Evolutionary conservation across 306 rosid species (phyloP).

Genomic region (Dalbergia cultrata): DNA sequence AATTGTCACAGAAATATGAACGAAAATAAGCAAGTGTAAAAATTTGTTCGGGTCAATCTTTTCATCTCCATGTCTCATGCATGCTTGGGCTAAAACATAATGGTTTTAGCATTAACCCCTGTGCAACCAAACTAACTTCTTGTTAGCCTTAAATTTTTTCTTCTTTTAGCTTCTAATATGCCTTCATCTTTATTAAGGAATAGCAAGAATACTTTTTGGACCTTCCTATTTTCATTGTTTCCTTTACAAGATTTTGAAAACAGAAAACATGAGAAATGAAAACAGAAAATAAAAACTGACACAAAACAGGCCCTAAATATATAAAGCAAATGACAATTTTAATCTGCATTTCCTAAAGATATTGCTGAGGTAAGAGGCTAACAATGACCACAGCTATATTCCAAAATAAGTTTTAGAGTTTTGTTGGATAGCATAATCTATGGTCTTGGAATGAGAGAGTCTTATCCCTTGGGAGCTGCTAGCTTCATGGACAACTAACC

Average conservation of each 20-base stretch:
- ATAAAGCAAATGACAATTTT: not conserved
- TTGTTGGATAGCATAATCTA: not conserved
- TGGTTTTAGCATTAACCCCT: slow-evolving; percentile 7
- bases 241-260: no score
- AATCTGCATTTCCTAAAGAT: not conserved
- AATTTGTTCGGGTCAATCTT: not conserved
- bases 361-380: slow-evolving; percentile 3
- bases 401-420: not conserved
- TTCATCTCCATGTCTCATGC: slow-evolving; percentile 4
- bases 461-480: not conserved
- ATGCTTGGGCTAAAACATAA: slow-evolving; percentile 29
- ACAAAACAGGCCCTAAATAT: not conserved
- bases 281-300: not conserved
- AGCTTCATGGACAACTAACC: not conserved
- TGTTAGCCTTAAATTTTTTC: not conserved
- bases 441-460: not conserved
- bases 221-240: not conserved
- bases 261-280: not conserved
- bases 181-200: not conserved
- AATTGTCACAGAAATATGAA: slow-evolving; percentile 34
- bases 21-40: slow-evolving; percentile 33
- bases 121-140: slow-evolving; percentile 18
- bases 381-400: not conserved
- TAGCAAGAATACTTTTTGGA: slow-evolving; percentile 13
- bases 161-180: not conserved